Base-by-base conservation (phyloP, 306 rosid genomes). In the Cercis canadensis region DNA sequence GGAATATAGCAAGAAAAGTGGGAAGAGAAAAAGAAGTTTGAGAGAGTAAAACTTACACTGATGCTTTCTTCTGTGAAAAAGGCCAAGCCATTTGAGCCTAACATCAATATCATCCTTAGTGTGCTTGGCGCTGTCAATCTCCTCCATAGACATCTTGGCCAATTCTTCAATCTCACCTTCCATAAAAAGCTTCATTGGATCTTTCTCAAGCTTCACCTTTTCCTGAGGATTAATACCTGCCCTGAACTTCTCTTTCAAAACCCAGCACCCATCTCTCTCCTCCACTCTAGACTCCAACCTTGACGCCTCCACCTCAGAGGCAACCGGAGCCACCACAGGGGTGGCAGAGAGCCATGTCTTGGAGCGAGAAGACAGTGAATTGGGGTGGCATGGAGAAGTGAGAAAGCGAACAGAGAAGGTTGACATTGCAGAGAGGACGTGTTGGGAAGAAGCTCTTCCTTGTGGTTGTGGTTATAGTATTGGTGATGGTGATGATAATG, bases 31-130 rank as follows among this genome's bases (percentile, higher is more conserved):
- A 18, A 1, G n/a, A 31, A 46, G 44, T 9, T 8, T 2, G 11
- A 10, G 37, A 45, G 57, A 59, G 61, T n/a, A 10, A 10, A 53
- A 78, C 97, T 90, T 70, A 94, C 98, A 90, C 0, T 94, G 98
- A 55, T 90, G 92, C 65, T 90, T 94, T 82, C 98, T 90, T 58
- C 89, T 78, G 63, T 94, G 97, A 74, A 94, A 94, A 52, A 90
- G 97, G 45, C 97, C 98, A 58, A 94, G 97, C 98, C 98, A 94
- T 67, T 94, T 94, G 77, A 94, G 98, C 68, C 98, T 84, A 4
- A 88, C 97, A 83, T 94, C 98, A 69, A 94, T 83, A 73, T 94
- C 98, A 67, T 87, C 94, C 74, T 90, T 94, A 0, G 84, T 68
- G 44, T 64, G 73, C 75, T 94, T 94, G 44, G 76, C 62, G 16